Evolutionary conservation across 139 green algal species (phyloP).

Genomic region (Coccomyxa sp.): DNA sequence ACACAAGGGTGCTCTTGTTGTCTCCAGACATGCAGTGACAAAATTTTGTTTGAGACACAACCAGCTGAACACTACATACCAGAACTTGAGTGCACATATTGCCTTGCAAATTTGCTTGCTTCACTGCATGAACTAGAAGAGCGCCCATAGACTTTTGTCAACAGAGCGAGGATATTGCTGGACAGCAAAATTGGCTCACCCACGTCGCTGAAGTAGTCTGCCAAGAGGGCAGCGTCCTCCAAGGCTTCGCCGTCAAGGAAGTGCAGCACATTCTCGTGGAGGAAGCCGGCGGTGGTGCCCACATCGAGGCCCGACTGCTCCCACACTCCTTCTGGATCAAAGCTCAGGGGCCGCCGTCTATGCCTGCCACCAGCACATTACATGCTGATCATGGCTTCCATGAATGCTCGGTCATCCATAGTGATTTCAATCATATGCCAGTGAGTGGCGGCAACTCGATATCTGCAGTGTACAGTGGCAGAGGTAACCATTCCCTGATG

Average conservation of each 20-base stretch:
- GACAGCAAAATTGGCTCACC: not conserved
- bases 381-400: not conserved
- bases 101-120: not conserved
- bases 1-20: too few relatives aligned
- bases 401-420: not conserved
- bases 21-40: too few relatives aligned
- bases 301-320: slow-evolving; percentile 40
- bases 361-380: slow-evolving; percentile 10
- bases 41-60: not conserved
- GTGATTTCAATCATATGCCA: not conserved
- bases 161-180: not conserved
- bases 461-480: not conserved
- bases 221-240: slow-evolving; percentile 34
- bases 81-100: not conserved
- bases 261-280: slow-evolving; percentile 60
- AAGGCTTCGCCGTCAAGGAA: slow-evolving; percentile 44
- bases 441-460: not conserved
- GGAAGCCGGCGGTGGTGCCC: slow-evolving; percentile 41
- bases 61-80: not conserved
- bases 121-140: not conserved
- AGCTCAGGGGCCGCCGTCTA: slow-evolving; percentile 17
- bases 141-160: not conserved
- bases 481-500: not conserved
- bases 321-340: slow-evolving; percentile 52
- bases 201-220: slow-evolving; percentile 42